These are phyloP conservation scores for Dendrobium officinale DNA, from an alignment of 106 monocot genomes.

Conservation along the genomic window DNA sequence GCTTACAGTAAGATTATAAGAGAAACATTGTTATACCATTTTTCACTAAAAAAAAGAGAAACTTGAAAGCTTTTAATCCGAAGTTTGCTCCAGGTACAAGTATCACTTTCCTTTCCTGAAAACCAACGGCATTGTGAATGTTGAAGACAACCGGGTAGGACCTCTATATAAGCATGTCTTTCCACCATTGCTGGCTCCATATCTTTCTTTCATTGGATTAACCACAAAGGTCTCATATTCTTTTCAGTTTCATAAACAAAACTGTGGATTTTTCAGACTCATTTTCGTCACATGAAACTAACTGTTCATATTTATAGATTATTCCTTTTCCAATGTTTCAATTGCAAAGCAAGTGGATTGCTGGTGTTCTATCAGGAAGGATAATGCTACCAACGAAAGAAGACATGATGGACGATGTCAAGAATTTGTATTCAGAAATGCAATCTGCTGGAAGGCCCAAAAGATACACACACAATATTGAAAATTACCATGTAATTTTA, in stretches of 20 bases:
- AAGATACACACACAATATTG: slow-evolving; percentile 74
- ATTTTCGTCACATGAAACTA: not conserved
- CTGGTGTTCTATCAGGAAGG: slow-evolving; percentile 66
- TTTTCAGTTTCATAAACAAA: not conserved
- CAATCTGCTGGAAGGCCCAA: slow-evolving; percentile 59
- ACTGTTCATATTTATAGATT: not conserved
- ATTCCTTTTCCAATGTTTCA: slow-evolving; percentile 59
- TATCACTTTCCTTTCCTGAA: slow-evolving; percentile 82
- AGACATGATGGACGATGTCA: slow-evolving; percentile 74
- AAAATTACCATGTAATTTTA: no score
- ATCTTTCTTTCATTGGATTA: slow-evolving; percentile 82
- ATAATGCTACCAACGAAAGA: slow-evolving; percentile 51
- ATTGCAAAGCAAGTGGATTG: slow-evolving; percentile 95
- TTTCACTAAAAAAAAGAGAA: no score
- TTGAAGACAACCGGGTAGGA: slow-evolving; percentile 90
- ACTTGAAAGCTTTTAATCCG: not conserved
- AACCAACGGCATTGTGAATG: slow-evolving; percentile 46
- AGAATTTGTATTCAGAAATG: slow-evolving; percentile 43
- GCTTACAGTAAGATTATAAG: no score
- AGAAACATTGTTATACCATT: no score
- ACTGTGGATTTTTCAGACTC: not conserved
- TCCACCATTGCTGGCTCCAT: slow-evolving; percentile 61
- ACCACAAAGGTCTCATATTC: slow-evolving; percentile 65
- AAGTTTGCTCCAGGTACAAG: slow-evolving; percentile 47
- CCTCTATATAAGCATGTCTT: slow-evolving; percentile 93